Percentiles rank a stretch among this genome's conserved stretches.
These are phyloP conservation scores for Penicilliopsis zonata DNA, from an alignment of 495 filamentous ascomycete species.

Conservation along the genomic window DNA sequence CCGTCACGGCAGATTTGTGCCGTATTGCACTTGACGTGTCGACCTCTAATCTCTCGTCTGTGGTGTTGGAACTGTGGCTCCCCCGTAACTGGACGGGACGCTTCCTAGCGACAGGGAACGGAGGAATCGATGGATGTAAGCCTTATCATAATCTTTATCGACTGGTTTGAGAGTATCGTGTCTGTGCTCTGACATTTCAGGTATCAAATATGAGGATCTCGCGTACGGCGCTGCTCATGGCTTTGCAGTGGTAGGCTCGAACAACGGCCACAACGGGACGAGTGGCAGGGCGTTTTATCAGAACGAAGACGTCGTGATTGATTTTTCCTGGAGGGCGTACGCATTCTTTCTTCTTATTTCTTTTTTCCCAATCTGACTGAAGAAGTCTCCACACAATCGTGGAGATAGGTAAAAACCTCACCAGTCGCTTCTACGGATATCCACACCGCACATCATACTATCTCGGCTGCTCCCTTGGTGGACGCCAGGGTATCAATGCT, in stretches of 20 bases:
- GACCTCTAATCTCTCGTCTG: slow-evolving; percentile 40
- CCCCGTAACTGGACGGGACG: slow-evolving; percentile 39
- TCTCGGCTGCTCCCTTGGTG: slow-evolving; percentile 44
- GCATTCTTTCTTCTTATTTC: too few species aligned
- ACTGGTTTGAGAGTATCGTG: background rate
- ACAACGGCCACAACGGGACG: slow-evolving; percentile 46
- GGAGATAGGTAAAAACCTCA: slow-evolving; percentile 37
- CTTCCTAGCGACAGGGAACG: slow-evolving; percentile 44
- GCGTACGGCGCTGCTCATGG: slow-evolving; percentile 31
- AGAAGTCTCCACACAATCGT: slow-evolving; percentile 42
- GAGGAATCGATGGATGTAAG: slow-evolving; percentile 43
- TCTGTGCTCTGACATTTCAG: slow-evolving; percentile 11
- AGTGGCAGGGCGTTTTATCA: slow-evolving; percentile 37
- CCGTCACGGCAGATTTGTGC: slow-evolving; percentile 37
- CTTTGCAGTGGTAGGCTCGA: slow-evolving; percentile 44
- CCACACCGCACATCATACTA: slow-evolving; percentile 39
- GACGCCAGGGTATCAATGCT: slow-evolving; percentile 40
- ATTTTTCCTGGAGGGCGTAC: slow-evolving; percentile 36
- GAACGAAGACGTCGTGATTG: slow-evolving; percentile 36
- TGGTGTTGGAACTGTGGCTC: slow-evolving; percentile 48
- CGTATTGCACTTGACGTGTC: slow-evolving; percentile 43
- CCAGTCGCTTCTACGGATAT: slow-evolving; percentile 33
- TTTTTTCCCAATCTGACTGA: too few species aligned
- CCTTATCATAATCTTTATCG: background rate
- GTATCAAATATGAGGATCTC: slow-evolving; percentile 35